Conservation (phyloP, 2,329 filamentous ascomycete species). For the Teratosphaeria zuluensis region DNA sequence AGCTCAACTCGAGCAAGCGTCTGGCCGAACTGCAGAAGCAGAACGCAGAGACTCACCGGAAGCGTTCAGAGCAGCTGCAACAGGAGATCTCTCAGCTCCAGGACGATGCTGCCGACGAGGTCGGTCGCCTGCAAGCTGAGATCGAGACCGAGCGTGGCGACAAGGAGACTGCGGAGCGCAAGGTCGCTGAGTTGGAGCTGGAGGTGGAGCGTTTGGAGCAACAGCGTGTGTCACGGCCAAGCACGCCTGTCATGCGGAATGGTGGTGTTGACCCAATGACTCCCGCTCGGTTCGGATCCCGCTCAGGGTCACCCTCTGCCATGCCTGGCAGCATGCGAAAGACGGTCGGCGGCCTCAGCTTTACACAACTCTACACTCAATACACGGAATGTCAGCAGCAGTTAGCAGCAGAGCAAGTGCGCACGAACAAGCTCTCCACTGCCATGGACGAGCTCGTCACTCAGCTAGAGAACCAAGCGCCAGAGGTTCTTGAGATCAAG, state of each 20-base stretch:
- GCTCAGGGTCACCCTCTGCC: conserved; percentile 35
- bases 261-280: conserved; percentile 18
- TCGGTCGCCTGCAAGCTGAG: conserved; percentile 40
- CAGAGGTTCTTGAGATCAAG: conserved; percentile 78
- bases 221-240: conserved; percentile 29
- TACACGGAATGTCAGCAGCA: conserved; percentile 58
- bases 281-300: conserved; percentile 18
- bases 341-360: conserved; percentile 43
- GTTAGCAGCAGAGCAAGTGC: conserved; percentile 63
- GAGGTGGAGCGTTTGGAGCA: conserved; percentile 48
- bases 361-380: conserved; percentile 55
- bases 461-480: conserved; percentile 74
- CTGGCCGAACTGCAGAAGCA: conserved; percentile 75
- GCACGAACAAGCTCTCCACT: conserved; percentile 62
- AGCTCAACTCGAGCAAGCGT: conserved; percentile 70
- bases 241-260: conserved; percentile 42
- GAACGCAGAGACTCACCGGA: conserved; percentile 61
- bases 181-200: conserved; percentile 55
- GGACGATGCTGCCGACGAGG: conserved; percentile 54
- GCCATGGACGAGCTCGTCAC: conserved; percentile 79
- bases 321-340: conserved; percentile 45
- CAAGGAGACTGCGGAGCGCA: conserved; percentile 51
- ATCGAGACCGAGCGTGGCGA: conserved; percentile 46
- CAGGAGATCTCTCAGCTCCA: conserved; percentile 52
- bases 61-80: conserved; percentile 61